phyloP scores from a whole-genome alignment of 148 eudicot species.

The Chenopodium berlandieri region DNA sequence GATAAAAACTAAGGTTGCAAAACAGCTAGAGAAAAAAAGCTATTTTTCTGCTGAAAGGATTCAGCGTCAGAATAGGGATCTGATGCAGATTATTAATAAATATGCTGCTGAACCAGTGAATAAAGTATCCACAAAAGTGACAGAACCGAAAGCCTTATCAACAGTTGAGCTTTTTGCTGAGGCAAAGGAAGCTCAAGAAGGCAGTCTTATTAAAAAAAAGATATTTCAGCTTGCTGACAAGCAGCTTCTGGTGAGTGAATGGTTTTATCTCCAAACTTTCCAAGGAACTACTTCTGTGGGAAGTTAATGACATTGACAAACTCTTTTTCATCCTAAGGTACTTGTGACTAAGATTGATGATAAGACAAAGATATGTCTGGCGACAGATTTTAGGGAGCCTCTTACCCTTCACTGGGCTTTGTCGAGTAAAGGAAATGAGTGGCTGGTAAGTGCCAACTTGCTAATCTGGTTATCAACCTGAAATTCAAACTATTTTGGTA shows the following conservation, averaged over 20 bases:
- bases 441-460: constrained; percentile 61
- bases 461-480: constrained; percentile 2
- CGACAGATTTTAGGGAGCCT: constrained; percentile 68
- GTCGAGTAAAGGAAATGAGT: constrained; percentile 68
- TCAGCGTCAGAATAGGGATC: constrained; percentile 83
- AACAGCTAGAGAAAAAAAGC: constrained; percentile 48
- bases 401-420: constrained; percentile 91
- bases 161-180: constrained; percentile 52
- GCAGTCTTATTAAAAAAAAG: constrained; percentile 50
- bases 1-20: constrained; percentile 63
- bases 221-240: constrained; percentile 55
- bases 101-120: constrained; percentile 32
- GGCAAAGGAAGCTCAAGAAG: constrained; percentile 52
- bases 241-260: constrained; percentile 79
- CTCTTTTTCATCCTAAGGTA: constrained; percentile 42
- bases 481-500: constrained; percentile 1
- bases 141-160: constrained; percentile 51
- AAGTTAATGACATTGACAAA: constrained; percentile 2
- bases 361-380: constrained; percentile 56
- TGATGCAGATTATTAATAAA: constrained; percentile 58
- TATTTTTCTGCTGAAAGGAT: constrained; percentile 47
- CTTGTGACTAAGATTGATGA: constrained; percentile 63
- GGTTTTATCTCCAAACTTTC: background rate
- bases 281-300: background rate
- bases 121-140: constrained; percentile 26